Percentiles rank a stretch among this genome's conserved stretches.
These are phyloP conservation scores for Nymphaea thermarum DNA, from an alignment of 164 flowering plant species.

Conservation along the genomic window DNA sequence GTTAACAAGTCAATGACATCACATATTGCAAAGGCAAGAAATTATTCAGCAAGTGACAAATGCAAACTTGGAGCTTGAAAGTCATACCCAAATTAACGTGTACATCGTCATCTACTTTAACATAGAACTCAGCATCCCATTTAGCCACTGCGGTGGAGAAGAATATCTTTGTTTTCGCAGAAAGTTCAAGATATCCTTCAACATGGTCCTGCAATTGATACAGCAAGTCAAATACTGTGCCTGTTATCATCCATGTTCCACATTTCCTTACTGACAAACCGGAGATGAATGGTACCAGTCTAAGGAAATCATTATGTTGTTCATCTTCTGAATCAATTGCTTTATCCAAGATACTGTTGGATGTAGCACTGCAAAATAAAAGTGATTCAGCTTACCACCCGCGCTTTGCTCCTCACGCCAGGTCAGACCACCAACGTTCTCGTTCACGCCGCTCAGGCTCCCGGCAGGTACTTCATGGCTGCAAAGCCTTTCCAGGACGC, in stretches of 20 bases:
- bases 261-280: conserved; percentile 3
- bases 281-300: conserved; percentile 39
- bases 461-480: conserved; percentile 40
- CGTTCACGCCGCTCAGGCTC: conserved; percentile 19
- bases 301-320: conserved; percentile 73
- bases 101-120: conserved; percentile 97
- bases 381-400: conserved; percentile 14
- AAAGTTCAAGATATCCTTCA: conserved; percentile 90
- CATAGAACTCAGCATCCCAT: conserved; percentile 95
- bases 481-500: conserved; percentile 30
- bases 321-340: conserved; percentile 86
- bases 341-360: conserved; percentile 78
- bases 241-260: not conserved
- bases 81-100: conserved; percentile 70
- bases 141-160: conserved; percentile 80
- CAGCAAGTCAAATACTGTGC: conserved; percentile 1
- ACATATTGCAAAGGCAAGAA: no score
- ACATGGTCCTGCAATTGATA: conserved; percentile 56
- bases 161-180: conserved; percentile 87
- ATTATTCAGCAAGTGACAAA: conserved; percentile 6
- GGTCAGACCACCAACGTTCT: conserved; percentile 50
- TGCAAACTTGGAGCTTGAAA: not conserved
- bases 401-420: conserved; percentile 31
- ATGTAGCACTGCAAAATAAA: conserved; percentile 52
- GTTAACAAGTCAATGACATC: not conserved